phyloP scores from a whole-genome alignment of 2,329 filamentous ascomycete genomes.

The Diaporthe nobilis region DNA sequence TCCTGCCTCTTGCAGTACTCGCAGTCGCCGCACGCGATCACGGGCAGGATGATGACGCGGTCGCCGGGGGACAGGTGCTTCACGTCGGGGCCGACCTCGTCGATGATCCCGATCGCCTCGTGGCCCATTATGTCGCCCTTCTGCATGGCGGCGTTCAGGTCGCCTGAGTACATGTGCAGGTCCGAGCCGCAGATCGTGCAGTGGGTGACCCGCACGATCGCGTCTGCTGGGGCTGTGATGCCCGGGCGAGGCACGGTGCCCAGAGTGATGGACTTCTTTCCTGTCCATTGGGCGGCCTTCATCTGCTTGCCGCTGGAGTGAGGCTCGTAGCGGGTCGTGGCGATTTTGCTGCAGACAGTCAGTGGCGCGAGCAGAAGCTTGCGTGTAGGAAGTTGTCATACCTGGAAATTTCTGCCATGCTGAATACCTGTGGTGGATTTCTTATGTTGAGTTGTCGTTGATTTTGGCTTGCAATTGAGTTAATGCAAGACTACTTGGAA shows the following conservation, averaged over 20 bases:
- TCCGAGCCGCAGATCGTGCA: conserved; percentile 54
- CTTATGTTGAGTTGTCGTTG: neutral
- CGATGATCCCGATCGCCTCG: conserved; percentile 57
- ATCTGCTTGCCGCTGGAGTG: conserved; percentile 4
- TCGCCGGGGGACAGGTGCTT: conserved; percentile 23
- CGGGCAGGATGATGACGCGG: conserved; percentile 40
- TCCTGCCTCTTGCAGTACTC: conserved; percentile 72
- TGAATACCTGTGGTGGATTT: too few species aligned
- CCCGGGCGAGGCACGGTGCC: neutral
- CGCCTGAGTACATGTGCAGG: conserved; percentile 51
- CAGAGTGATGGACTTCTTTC: neutral
- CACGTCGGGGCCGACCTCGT: conserved; percentile 49
- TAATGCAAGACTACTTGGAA: neutral
- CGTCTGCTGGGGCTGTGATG: conserved; percentile 49
- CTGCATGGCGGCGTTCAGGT: conserved; percentile 37
- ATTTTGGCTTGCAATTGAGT: neutral
- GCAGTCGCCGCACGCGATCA: conserved; percentile 60
- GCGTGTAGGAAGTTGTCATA: neutral
- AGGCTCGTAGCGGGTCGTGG: neutral
- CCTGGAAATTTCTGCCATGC: neutral
- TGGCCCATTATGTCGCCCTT: conserved; percentile 51
- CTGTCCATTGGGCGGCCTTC: conserved; percentile 8
- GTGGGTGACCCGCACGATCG: conserved; percentile 52
- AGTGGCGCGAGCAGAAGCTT: neutral
- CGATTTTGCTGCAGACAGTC: neutral